These are phyloP conservation scores for Pseudocercospora cruenta DNA, from an alignment of 2,329 filamentous ascomycete species.

Conservation along the genomic window DNA sequence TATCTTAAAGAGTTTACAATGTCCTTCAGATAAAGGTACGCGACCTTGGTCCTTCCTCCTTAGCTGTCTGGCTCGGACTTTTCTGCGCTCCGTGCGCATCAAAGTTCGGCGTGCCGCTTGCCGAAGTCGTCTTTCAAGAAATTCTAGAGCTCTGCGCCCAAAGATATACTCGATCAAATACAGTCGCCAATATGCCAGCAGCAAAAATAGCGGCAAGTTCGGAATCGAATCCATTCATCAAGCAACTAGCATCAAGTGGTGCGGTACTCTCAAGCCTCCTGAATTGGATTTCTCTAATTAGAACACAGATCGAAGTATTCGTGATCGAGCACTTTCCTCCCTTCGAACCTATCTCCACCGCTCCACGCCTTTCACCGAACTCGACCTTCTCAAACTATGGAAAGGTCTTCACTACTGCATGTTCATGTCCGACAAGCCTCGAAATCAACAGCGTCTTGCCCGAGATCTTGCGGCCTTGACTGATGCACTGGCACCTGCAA, in stretches of 20 bases:
- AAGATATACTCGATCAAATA: neutral
- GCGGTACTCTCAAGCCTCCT: constrained; percentile 32
- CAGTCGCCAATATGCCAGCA: constrained; percentile 21
- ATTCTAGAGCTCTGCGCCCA: constrained; percentile 11
- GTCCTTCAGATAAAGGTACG: too few species aligned
- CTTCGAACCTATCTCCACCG: constrained; percentile 77
- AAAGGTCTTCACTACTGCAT: constrained; percentile 87
- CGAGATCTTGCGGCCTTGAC: constrained; percentile 74
- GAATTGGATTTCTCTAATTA: constrained; percentile 6
- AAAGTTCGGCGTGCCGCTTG: neutral
- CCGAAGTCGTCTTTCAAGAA: constrained; percentile 1
- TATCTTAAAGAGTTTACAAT: neutral
- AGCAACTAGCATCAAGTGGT: constrained; percentile 84
- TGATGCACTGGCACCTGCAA: constrained; percentile 53
- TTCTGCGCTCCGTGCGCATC: neutral
- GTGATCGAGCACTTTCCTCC: constrained; percentile 63
- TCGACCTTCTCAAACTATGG: constrained; percentile 87
- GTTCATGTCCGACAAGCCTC: constrained; percentile 90
- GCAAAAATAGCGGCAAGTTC: constrained; percentile 20
- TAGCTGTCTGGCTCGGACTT: neutral
- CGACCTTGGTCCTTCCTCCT: neutral
- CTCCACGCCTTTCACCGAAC: constrained; percentile 61
- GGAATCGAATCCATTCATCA: constrained; percentile 65
- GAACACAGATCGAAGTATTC: constrained; percentile 33
- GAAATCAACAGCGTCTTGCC: constrained; percentile 84